These are phyloP conservation scores for Sphaerulina populicola DNA, from an alignment of 2,329 filamentous ascomycete species.

Conservation along the genomic window DNA sequence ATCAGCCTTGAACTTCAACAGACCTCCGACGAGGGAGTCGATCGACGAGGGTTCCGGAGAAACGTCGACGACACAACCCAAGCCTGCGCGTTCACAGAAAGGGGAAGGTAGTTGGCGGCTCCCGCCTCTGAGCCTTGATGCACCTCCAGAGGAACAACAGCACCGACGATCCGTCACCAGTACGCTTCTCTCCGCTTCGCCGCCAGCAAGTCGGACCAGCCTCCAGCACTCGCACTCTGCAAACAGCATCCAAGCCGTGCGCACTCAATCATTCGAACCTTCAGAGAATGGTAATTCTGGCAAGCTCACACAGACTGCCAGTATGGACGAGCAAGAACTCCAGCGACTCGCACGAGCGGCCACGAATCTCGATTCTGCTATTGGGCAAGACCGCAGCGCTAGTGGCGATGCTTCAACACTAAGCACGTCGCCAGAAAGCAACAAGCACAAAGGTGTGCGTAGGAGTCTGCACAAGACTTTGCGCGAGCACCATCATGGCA, in stretches of 20 bases:
- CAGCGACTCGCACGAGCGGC: constrained; percentile 22
- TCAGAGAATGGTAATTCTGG: constrained; percentile 17
- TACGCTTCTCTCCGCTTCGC: constrained; percentile 23
- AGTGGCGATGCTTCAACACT: constrained; percentile 18
- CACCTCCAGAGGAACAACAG: constrained; percentile 21
- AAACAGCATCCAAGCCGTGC: constrained; percentile 24
- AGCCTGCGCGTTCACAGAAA: constrained; percentile 28
- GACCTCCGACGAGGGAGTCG: constrained; percentile 24
- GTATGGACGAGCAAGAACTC: constrained; percentile 22
- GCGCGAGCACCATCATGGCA: constrained; percentile 48
- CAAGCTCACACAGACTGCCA: constrained; percentile 17
- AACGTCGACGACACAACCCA: constrained; percentile 41
- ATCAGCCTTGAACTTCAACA: constrained; percentile 12
- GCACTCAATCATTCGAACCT: constrained; percentile 18
- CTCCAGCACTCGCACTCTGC: constrained; percentile 27
- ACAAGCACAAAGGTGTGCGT: constrained; percentile 52
- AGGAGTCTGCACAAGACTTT: constrained; percentile 84
- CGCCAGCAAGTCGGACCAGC: constrained; percentile 17
- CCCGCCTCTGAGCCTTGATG: constrained; percentile 31
- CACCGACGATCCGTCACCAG: constrained; percentile 32
- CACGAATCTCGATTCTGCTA: constrained; percentile 7
- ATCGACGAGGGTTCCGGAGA: constrained; percentile 35
- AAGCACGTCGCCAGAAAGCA: constrained; percentile 23
- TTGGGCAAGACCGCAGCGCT: background rate
- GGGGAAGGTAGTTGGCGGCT: constrained; percentile 27